Evolutionary conservation across 169 alveolate genomes (phyloP).

Genomic region (Cryptosporidium andersoni): DNA sequence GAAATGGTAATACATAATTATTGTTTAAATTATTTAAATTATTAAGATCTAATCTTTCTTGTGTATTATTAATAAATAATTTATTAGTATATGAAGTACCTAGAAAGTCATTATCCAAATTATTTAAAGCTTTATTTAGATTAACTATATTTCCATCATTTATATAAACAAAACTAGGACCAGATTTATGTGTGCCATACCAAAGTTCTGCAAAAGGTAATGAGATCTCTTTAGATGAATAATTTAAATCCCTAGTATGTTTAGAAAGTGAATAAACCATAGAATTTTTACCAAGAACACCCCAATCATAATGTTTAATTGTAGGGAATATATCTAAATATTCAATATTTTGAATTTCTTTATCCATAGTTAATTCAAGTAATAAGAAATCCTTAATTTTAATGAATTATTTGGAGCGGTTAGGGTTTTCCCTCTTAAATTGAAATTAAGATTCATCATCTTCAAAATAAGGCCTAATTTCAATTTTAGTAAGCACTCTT

Average conservation of each 20-base stretch:
- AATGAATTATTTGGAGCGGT: too few species aligned
- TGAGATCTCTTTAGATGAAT: conserved; percentile 15
- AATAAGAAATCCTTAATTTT: not conserved
- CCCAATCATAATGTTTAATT: conserved; percentile 55
- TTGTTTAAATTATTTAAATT: not conserved
- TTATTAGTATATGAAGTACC: conserved; percentile 2
- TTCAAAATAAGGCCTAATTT: too few species aligned
- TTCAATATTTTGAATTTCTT: not conserved
- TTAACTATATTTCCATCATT: not conserved
- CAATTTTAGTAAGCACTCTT: conserved; percentile 25
- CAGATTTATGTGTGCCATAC: conserved; percentile 88
- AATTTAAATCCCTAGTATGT: not conserved
- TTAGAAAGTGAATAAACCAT: conserved; percentile 11
- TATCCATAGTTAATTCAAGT: not conserved
- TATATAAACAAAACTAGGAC: conserved; percentile 70
- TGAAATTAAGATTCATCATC: too few species aligned
- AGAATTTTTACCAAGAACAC: conserved; percentile 1
- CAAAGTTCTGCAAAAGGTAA: conserved; percentile 90
- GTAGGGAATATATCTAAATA: conserved; percentile 25
- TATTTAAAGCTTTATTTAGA: not conserved
- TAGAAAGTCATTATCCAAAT: not conserved
- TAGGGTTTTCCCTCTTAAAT: too few species aligned
- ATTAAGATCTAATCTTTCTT: conserved; percentile 20
- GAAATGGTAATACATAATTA: conserved; percentile 75
- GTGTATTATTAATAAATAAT: conserved; percentile 1